Base-by-base conservation (phyloP, 116 monocot genomes). In the Iris pallida region DNA sequence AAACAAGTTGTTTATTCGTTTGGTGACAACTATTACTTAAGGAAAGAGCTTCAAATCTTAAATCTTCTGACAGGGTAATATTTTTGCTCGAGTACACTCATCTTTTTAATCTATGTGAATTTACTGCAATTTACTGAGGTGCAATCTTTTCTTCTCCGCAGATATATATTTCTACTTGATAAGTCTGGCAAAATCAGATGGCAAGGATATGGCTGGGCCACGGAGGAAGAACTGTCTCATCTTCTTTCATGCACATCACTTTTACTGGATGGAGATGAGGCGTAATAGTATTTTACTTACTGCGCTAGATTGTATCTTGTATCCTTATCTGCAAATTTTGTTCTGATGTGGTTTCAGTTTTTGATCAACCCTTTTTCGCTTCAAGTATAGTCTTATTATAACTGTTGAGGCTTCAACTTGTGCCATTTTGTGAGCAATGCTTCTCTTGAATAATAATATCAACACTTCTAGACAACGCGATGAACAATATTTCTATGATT, bases 51-150 rank as follows among this genome's bases (percentile, higher is more conserved):
- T 17, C 76, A 81, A 8, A 92, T 96, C 65, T 17, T 89, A 66
- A 96, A 96, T 81, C 85, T 96, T 75, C 84, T 96, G 4, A 92
- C 92, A 46, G 96, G 89, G 92, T 96, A 89, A 70, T 58, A 44
- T 65, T 45, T 60, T n/a, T 56, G 52, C 30, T 30, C 8, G 13
- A 18, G 55, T 59, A 4, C 11, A 69, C 65, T 53, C 62, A 57
- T 41, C 45, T 71, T 3, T 18, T 45, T 73, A 42, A 10, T 12
- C 16, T 58, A 15, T 2, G 63, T 19, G 64, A 54, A 40, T 30
- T 49, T 18, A 6, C 15, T 18, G 18, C 41, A 51, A 41, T 16
- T 59, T 46, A 67, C 17, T 47, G 58, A 75, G 64, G 42, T 73
- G 30, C 76, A 57, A 69, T 73, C 66, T 65, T 71, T 45, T 66